These are phyloP conservation scores for Agrocybe chaxingu DNA, from an alignment of 768 basidiomycete species.

Conservation along the genomic window DNA sequence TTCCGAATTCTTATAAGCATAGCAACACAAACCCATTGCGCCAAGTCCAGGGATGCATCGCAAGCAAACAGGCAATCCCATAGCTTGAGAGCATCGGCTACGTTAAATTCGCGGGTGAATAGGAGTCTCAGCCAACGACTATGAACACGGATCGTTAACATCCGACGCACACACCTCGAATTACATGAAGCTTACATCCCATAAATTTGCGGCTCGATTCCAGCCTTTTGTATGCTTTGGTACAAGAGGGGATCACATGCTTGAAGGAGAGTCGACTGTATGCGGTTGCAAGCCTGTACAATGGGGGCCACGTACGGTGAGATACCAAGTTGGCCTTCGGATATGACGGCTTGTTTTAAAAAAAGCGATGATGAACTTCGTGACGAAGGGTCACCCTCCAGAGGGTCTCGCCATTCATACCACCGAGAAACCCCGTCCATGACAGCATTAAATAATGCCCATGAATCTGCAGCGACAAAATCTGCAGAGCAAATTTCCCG, in stretches of 20 bases:
- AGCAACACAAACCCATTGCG: slow-evolving; percentile 86
- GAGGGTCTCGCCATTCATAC: slow-evolving; percentile 66
- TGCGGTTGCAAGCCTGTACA: slow-evolving; percentile 73
- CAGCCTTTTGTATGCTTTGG: slow-evolving; percentile 69
- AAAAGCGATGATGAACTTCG: slow-evolving; percentile 29
- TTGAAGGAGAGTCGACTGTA: slow-evolving; percentile 73
- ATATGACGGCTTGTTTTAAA: slow-evolving; percentile 40
- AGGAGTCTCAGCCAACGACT: slow-evolving; percentile 93
- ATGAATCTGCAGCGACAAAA: slow-evolving; percentile 86
- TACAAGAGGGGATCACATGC: slow-evolving; percentile 78
- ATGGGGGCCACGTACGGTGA: slow-evolving; percentile 81
- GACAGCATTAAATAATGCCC: slow-evolving; percentile 73
- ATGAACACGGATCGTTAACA: slow-evolving; percentile 6
- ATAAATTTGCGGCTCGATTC: slow-evolving; percentile 95
- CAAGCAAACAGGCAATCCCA: slow-evolving; percentile 97
- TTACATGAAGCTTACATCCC: slow-evolving; percentile 69
- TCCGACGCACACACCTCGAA: slow-evolving; percentile 1
- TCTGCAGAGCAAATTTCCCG: slow-evolving; percentile 60
- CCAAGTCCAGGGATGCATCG: slow-evolving; percentile 73
- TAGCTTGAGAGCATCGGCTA: slow-evolving; percentile 78
- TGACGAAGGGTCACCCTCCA: slow-evolving; percentile 5
- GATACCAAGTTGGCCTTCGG: slow-evolving; percentile 45
- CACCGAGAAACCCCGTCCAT: slow-evolving; percentile 82
- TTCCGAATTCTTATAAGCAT: slow-evolving; percentile 96
- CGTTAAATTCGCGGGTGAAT: slow-evolving; percentile 88